A percentile compares a stretch with the other conserved stretches of the same genome.
phyloP scores from a whole-genome alignment of 306 rosid species.

The Inga laurina region DNA sequence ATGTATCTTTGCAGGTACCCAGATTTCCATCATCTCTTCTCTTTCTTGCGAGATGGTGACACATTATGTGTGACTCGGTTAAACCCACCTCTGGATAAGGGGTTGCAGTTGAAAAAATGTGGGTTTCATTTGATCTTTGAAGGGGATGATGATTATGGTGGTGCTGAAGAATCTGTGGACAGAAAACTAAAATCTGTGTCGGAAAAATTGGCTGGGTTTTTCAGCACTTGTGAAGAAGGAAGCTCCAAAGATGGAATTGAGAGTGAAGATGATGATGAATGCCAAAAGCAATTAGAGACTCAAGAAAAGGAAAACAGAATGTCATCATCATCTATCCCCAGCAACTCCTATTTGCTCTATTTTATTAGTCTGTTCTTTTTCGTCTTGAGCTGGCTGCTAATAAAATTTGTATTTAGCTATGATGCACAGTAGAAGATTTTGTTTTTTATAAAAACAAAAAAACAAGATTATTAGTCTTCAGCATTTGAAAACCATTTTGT shows the following conservation, averaged over 20 bases:
- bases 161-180: conserved; percentile 45
- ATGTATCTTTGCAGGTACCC: conserved; percentile 54
- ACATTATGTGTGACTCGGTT: conserved; percentile 35
- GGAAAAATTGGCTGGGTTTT: conserved; percentile 50
- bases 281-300: conserved; percentile 9
- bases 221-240: conserved; percentile 31
- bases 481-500: neutral
- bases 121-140: conserved; percentile 56
- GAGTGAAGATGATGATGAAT: conserved; percentile 3
- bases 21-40: conserved; percentile 32
- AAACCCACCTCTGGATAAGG: conserved; percentile 41
- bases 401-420: too few relatives aligned
- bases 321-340: neutral
- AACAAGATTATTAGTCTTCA: neutral
- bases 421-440: neutral
- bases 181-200: conserved; percentile 52
- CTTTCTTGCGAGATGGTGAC: conserved; percentile 46
- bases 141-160: conserved; percentile 73
- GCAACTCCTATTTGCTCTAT: neutral
- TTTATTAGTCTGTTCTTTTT: neutral
- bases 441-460: too few relatives aligned
- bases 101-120: conserved; percentile 52
- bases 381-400: neutral
- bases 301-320: neutral
- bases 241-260: neutral